Base-by-base conservation (phyloP, 768 basidiomycete genomes). In the Naematelia encephala region DNA sequence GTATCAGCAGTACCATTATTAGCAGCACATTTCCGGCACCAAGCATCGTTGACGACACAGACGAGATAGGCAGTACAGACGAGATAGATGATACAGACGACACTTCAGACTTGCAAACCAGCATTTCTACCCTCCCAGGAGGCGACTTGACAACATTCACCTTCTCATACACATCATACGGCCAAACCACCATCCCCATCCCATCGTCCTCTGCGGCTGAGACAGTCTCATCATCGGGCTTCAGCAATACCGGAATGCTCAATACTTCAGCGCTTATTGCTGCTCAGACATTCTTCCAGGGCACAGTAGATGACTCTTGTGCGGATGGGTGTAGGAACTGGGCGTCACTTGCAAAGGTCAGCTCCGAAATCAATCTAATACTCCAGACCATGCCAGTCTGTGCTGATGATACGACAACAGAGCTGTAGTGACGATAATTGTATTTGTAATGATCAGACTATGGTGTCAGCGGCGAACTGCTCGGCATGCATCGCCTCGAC, bases 401-500 rank as follows among this genome's bases (percentile, higher is more conserved):
- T 39, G 34, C 34, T 8, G 34, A 39, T 16, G 12, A 12, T 12
- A 14, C 3, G 23, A 14, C 19, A 21, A 47, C 34, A 62, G 60
- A 52, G n/a, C 11, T 63, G 62, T 25, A 55, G 29, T 14, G 50
- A 59, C 19, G 62, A 59, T 29, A 29, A 34, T 22, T 63, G 62
- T 47, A 56, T 63, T 16, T 63, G 62, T 25, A 59, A 57, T 1
- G 51, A n/a, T 14, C 29, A 44, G 23, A 53, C 25, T 16, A 12
- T 63, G 10, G n/a, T 34, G 3, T 34, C 22, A 16, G 57, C 62
- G 3, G 25, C 28, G 14, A 23, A 8, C 1, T 63, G 62, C 46
- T 55, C 52, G 11, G 19, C 19, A n/a, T 63, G 62, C 47, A 19
- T 63, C 8, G 57, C 57, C 3, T 5, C 43, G 29, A 25, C 27